Conservation (phyloP, 305 asterid genomes). For the Plantago lanceolata region DNA sequence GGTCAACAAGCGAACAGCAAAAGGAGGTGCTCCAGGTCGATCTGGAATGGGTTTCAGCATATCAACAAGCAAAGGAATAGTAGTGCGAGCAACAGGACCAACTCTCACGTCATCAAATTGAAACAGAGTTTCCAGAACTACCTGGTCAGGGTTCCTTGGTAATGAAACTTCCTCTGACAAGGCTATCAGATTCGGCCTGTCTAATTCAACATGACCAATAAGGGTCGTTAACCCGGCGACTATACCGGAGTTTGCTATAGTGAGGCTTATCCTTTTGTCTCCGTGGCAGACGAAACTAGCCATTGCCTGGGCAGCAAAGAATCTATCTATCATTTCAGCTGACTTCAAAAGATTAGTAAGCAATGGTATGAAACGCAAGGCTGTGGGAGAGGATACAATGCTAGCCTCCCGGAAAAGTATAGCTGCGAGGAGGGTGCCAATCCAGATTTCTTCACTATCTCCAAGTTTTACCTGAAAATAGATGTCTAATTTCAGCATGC, state of each 20-base stretch:
- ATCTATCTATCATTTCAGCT: constrained; percentile 59
- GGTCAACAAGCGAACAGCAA: constrained; percentile 61
- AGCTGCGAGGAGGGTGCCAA: constrained; percentile 69
- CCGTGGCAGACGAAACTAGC: constrained; percentile 71
- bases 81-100: constrained; percentile 62
- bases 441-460: constrained; percentile 81
- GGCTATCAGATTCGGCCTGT: constrained; percentile 58
- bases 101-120: constrained; percentile 67
- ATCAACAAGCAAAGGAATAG: constrained; percentile 79
- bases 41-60: constrained; percentile 80
- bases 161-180: constrained; percentile 69
- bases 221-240: constrained; percentile 57
- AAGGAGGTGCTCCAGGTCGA: constrained; percentile 79
- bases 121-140: constrained; percentile 60
- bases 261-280: constrained; percentile 56
- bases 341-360: constrained; percentile 59
- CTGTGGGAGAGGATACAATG: constrained; percentile 48
- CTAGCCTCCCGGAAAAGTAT: constrained; percentile 63
- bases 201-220: constrained; percentile 63
- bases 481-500: constrained; percentile 25
- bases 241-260: constrained; percentile 70
- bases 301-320: constrained; percentile 83
- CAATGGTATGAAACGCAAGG: constrained; percentile 49
- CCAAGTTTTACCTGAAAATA: constrained; percentile 63
- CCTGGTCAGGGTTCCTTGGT: constrained; percentile 66